Evolutionary conservation across 1,284 basidiomycete species (phyloP), one percentile per base, ranked within the genome.

Genomic region (Ganoderma resinaceum): DNA sequence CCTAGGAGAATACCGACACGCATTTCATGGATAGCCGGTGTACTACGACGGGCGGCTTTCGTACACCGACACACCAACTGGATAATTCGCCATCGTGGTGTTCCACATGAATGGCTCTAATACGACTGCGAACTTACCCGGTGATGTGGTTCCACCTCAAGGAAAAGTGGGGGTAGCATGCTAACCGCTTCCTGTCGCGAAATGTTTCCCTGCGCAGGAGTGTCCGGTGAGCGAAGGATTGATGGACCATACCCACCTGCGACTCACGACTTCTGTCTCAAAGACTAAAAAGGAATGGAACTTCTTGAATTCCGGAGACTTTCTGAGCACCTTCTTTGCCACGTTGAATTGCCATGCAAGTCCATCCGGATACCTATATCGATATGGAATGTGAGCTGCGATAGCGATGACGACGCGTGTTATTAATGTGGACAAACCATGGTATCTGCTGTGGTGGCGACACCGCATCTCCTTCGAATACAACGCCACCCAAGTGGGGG

Each of bases 201-300:
- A 66, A 99, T 88, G 77, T 99, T 99, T 63, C 98, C 97, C 95
- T 95, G 73, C 0, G 46, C 35, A 20, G 16, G 52, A 33, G 29
- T 33, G 18, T 31, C 52, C n/a, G n/a, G 35, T 40, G 37, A 38
- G 37, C 6, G 37, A 29, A 16, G 35, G 37, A 59, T 35, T 23
- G 26, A 23, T 26, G 26, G 3, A 26, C 23, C 23, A 40, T 11
- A 40, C 18, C 35, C 37, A 2, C 12, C 7, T 29, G 18, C 26
- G 66, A 84, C 91, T 65, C 72, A 95, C 95, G 37, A 97, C 95
- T 82, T 99, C 97, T 1, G 98, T 99, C 84, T 99, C 98, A 76
- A 96, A 97, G 0, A 99, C 98, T 26, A 99, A 85, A 82, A 99
- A 99, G 3, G 94, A 91, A 79, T 99, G 98, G 76, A 99, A 99